Evolutionary conservation across 2,329 filamentous ascomycete genomes (phyloP), one percentile per base, ranked within the genome.

Genomic region (Dactylellina leptospora): DNA sequence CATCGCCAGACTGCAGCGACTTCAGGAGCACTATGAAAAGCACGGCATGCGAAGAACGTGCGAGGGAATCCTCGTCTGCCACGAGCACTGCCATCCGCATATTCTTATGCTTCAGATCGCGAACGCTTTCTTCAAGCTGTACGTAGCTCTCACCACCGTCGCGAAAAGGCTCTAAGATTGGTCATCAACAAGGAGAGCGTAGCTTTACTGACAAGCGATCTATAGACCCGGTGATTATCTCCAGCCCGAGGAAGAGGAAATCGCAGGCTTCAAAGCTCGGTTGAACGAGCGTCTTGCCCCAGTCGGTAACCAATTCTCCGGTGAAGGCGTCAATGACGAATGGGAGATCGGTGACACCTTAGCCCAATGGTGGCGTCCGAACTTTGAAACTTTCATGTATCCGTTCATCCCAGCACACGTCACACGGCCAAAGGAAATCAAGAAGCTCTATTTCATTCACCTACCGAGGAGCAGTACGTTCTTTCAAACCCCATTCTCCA

Each of bases 321-420:
- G 92, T 73, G 90, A 96, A 80, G 91, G 90, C 53, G 91, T 95
- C 77, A 93, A 93, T 79, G 90, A 91, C 75, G 92, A 96, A 78
- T 99, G 95, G 95, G 86, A 96, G 80, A 88, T 99, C 76, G 92
- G 91, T 76, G 95, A 97, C 80, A 96, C 93, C 51, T 85, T 99
- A 63, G 93, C 95, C 59, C 93, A 97, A 82, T 99, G 95, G 95
- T 99, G 93, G 92, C 86, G 95, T 66, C 95, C 95, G 59, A 99
- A 97, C 83, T 97, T 97, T 79, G 95, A 99, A 84, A 97, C 95
- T 1, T 97, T 97, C 84, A 97, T 99, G 92, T 99, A 99, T 80
- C 95, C 95, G 0, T 99, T 97, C 81, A 89, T 97, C 64, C 95
- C 95, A 5, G 92, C 93, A 16, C 95, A 99, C 82, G 92, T 97